Percentiles rank a stretch among this genome's conserved stretches.
These are phyloP conservation scores for Setaria viridis DNA, from an alignment of 202 grass and related monocot genomes.

Conservation along the genomic window DNA sequence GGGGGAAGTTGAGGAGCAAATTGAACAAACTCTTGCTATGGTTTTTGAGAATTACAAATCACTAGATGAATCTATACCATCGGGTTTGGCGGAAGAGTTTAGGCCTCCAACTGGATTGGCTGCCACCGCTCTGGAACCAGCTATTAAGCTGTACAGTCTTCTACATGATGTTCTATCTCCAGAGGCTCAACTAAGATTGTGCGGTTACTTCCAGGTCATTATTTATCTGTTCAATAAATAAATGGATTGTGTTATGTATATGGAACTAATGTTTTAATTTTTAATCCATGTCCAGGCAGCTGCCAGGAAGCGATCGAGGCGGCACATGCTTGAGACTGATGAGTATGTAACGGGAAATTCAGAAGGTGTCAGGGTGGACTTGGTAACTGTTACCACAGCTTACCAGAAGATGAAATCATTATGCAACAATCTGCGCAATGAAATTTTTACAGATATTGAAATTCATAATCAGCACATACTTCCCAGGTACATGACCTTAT, in stretches of 20 bases:
- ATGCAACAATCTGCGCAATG: slow-evolving; percentile 84
- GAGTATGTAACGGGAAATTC: slow-evolving; percentile 76
- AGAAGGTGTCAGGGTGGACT: slow-evolving; percentile 70
- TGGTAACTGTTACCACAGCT: slow-evolving; percentile 73
- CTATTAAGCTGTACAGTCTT: slow-evolving; percentile 94
- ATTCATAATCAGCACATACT: slow-evolving; percentile 97
- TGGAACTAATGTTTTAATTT: slow-evolving; percentile 37
- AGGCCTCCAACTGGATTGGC: slow-evolving; percentile 78
- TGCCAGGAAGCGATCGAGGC: slow-evolving; percentile 85
- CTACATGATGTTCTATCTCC: slow-evolving; percentile 94
- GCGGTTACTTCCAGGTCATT: slow-evolving; percentile 95
- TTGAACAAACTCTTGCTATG: slow-evolving; percentile 83
- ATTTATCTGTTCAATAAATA: slow-evolving; percentile 21
- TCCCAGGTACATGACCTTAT: slow-evolving; percentile 68
- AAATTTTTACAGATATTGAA: slow-evolving; percentile 99
- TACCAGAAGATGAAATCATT: slow-evolving; percentile 95
- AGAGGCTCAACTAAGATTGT: slow-evolving; percentile 92
- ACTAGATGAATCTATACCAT: slow-evolving; percentile 78
- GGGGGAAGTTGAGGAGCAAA: slow-evolving; percentile 91
- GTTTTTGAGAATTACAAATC: slow-evolving; percentile 98
- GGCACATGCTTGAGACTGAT: slow-evolving; percentile 94
- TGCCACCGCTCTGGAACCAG: slow-evolving; percentile 76
- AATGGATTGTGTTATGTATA: slow-evolving; percentile 11
- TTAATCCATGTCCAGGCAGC: slow-evolving; percentile 65
- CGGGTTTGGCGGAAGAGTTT: slow-evolving; percentile 81